Evolutionary conservation across 345 rosid species (phyloP), one percentile per base, ranked within the genome.

Genomic region (Microcos paniculata): DNA sequence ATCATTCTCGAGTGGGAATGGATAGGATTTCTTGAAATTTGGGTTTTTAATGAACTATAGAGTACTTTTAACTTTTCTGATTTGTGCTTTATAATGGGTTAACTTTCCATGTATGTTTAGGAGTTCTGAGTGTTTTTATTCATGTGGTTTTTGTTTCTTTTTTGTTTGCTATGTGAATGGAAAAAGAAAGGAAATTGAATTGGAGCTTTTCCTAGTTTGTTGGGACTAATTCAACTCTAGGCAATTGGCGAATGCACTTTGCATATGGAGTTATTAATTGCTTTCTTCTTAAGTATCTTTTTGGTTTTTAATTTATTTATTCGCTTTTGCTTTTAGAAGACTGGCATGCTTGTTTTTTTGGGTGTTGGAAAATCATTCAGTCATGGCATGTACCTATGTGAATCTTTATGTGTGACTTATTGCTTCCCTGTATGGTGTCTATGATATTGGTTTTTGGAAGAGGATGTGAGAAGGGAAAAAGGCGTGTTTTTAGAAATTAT

Each of bases 131-230:
- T 72, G 33, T 71, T 26, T 33, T 24, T 40, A 42, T 21, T 56
- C 16, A 23, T 21, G 19, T 12, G 58, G 69, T 15, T 6, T 64
- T 40, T 64, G 43, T 35, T 62, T n/a, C 23, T 28, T 33, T 13
- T 52, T 21, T 53, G 71, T 64, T 57, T 72, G 40, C 38, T 19
- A 45, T 72, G 18, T 35, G 31, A 57, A 56, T 56, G 75, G n/a
- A 4, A 43, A 10, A 23, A 42, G 6, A 23, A 57, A 38, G 12
- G 62, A 16, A 48, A 23, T 35, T 53, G 19, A 30, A 49, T 49
- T n/a, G 46, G 19, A 40, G 8, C 38, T 48, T n/a, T 57, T 42
- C 61, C 61, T 12, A 12, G 35, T 57, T 40, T 15, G 42, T 3
- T 13, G 71, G 46, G 33, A 55, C 61, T 53, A 33, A 21, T 65